Base-by-base conservation (phyloP, 345 rosid species). In the Pistacia integerrima region DNA sequence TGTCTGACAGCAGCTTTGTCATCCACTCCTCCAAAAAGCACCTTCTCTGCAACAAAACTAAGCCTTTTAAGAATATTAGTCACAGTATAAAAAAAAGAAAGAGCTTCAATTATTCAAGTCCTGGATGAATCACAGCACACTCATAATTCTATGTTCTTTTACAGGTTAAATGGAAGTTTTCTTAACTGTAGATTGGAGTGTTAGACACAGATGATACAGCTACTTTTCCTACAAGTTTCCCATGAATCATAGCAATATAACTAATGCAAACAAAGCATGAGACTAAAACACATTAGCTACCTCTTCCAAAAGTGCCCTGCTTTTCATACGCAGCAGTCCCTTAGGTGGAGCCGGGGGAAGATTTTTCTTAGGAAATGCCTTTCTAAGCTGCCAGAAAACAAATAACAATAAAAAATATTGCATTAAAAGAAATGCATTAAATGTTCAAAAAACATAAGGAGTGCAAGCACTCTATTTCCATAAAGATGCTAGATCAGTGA, bases 11-110 rank as follows among this genome's bases (percentile, higher is more conserved):
- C 72, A 97, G 89, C 85, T 92, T 92, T 65, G 90, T 88, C 90
- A 97, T 86, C 99, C 99, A 97, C 77, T 97, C 97, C 86, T 97
- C 98, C 89, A 97, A 86, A 38, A 90, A 91, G 82, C 90, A 84
- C 83, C 97, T 90, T 88, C 99, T 89, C 99, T 97, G 98, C 82
- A 87, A 89, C 72, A 88, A 83, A 81, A 78, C 73, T 36, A 76
- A 80, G 75, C 78, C 88, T 83, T 84, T 83, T 88, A 63, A 87
- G 87, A 84, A 78, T 75, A 78, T 74, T 65, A 67, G 81, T 70
- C 72, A 62, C 22, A 73, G 7, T 13, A 16, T 30, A 36, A 48
- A 65, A 3, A 25, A 22, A 9, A 44, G 9, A 7, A 8, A 17
- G 0, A 20, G 36, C 6, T n/a, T 13, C 36, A 36, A 17, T 10